Percentiles rank a stretch among this genome's conserved stretches.
Conservation (phyloP, 768 basidiomycete species). For the Terana coerulea region DNA sequence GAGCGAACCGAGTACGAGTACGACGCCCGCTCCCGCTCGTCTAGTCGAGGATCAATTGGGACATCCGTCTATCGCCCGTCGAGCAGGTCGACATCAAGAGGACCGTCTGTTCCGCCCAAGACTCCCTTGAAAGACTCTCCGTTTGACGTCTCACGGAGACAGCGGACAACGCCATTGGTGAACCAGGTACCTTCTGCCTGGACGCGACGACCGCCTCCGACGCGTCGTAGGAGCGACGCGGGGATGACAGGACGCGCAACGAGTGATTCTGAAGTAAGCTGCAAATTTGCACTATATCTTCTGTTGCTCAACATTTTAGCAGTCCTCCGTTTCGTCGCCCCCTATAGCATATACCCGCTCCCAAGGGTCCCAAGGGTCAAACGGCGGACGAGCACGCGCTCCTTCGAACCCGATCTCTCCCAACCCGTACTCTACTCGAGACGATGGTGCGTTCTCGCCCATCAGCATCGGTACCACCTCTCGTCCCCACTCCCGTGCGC, state of each 20-base stretch:
- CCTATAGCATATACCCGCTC: slow-evolving; percentile 41
- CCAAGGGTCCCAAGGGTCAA: slow-evolving; percentile 31
- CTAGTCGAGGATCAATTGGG: slow-evolving; percentile 52
- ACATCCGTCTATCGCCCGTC: slow-evolving; percentile 45
- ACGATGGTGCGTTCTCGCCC: slow-evolving; percentile 7
- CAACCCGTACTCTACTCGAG: slow-evolving; percentile 15
- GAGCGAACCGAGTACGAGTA: slow-evolving; percentile 32
- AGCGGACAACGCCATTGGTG: slow-evolving; percentile 63
- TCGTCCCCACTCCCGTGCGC: slow-evolving; percentile 65
- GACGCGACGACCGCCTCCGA: slow-evolving; percentile 66
- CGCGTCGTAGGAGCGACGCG: slow-evolving; percentile 70
- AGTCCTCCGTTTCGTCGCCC: slow-evolving; percentile 35
- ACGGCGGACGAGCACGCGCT: slow-evolving; percentile 45
- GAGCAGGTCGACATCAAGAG: slow-evolving; percentile 49
- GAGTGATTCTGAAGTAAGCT: slow-evolving; percentile 73
- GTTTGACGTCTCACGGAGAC: slow-evolving; percentile 67
- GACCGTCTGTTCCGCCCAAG: slow-evolving; percentile 50
- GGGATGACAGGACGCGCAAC: slow-evolving; percentile 44
- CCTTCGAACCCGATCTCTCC: slow-evolving; percentile 70
- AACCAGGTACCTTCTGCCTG: slow-evolving; percentile 73
- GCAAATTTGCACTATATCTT: not conserved
- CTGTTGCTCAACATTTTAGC: not conserved
- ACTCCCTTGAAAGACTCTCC: slow-evolving; percentile 49
- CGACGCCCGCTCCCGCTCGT: slow-evolving; percentile 45
- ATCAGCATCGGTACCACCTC: slow-evolving; percentile 33